A percentile compares a stretch with the other conserved stretches of the same genome.
phyloP scores from a whole-genome alignment of 306 rosid genomes.

The Spatholobus suberectus region DNA sequence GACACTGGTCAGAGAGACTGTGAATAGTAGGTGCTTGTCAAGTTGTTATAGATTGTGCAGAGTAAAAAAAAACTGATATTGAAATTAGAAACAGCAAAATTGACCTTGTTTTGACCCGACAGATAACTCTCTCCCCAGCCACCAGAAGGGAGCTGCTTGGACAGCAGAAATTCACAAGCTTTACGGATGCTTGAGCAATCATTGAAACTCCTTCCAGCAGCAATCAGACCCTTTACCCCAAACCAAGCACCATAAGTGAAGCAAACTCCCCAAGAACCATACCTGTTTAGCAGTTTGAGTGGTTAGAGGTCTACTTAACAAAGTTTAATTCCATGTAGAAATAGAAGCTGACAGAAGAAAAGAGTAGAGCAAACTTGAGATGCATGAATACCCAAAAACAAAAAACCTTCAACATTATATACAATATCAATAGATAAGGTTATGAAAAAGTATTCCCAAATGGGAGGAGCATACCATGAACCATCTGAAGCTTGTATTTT shows the following conservation, averaged over 20 bases:
- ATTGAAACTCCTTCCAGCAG: constrained; percentile 72
- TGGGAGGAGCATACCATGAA: constrained; percentile 72
- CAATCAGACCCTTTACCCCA: constrained; percentile 77
- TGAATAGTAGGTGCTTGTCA: neutral
- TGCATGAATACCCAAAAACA: constrained; percentile 27
- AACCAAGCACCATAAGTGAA: constrained; percentile 89
- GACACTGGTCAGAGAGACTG: neutral
- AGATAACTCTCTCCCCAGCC: constrained; percentile 96
- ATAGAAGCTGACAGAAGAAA: constrained; percentile 15
- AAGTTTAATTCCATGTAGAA: constrained; percentile 28
- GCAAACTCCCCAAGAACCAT: constrained; percentile 96
- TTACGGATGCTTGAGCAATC: constrained; percentile 63
- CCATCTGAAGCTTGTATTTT: constrained; percentile 76
- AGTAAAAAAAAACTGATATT: neutral
- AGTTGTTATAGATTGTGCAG: neutral
- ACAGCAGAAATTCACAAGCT: constrained; percentile 83
- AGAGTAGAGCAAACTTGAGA: constrained; percentile 14
- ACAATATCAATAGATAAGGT: constrained; percentile 23
- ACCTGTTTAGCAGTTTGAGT: constrained; percentile 64
- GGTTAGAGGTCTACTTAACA: constrained; percentile 33
- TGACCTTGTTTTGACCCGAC: constrained; percentile 87
- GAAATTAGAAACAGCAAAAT: constrained; percentile 19
- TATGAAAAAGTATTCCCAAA: constrained; percentile 11
- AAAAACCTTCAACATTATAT: neutral
- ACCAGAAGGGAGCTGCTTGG: constrained; percentile 81